phyloP scores from a whole-genome alignment of 129 eudicot species.

The Ambrosia artemisiifolia region DNA sequence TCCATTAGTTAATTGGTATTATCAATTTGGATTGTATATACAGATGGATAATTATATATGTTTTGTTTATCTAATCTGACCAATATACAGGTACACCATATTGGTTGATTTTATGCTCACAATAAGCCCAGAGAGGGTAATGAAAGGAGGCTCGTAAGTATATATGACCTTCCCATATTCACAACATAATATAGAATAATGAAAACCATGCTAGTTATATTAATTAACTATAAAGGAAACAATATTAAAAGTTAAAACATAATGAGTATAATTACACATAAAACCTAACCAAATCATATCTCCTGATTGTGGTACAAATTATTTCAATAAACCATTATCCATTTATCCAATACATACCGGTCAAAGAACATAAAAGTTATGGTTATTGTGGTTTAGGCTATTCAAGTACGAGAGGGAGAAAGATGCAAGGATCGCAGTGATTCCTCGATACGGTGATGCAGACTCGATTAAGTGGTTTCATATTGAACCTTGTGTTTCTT shows the following conservation, averaged over 20 bases:
- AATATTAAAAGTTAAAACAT: too few species aligned
- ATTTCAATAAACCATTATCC: too few species aligned
- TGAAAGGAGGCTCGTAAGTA: constrained; percentile 35
- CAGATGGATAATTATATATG: neutral
- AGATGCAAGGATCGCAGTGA: constrained; percentile 34
- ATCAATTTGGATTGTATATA: neutral
- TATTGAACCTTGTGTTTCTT: constrained; percentile 26
- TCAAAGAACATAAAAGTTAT: too few species aligned
- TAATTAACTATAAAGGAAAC: too few species aligned
- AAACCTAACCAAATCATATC: too few species aligned
- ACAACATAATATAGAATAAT: neutral
- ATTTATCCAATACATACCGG: too few species aligned
- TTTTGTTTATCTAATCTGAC: neutral
- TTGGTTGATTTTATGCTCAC: constrained; percentile 27
- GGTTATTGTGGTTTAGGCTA: constrained; percentile 9
- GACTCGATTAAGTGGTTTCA: constrained; percentile 28
- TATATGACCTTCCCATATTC: neutral
- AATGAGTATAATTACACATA: too few species aligned
- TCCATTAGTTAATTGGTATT: neutral
- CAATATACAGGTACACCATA: constrained; percentile 24
- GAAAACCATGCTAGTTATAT: too few species aligned
- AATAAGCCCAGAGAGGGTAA: constrained; percentile 15
- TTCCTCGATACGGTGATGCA: constrained; percentile 35
- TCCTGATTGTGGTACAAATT: too few species aligned
- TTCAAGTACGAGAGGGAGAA: constrained; percentile 28